Percentiles rank a stretch among this genome's conserved stretches.
Conservation (phyloP, 345 rosid genomes). For the Clarkia xantiana region DNA sequence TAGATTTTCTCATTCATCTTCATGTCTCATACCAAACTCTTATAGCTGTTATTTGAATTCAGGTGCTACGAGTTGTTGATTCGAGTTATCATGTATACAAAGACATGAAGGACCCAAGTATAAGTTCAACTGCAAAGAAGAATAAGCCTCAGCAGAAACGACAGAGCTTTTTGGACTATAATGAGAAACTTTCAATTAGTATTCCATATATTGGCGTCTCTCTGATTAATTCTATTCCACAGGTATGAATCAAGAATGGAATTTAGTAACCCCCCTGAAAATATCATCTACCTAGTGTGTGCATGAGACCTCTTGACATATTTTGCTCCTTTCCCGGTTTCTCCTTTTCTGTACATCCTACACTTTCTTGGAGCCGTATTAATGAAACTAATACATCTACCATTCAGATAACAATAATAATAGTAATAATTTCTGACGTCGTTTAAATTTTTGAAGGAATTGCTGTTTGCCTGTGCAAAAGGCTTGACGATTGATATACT, state of each 20-base stretch:
- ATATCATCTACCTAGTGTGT: not conserved
- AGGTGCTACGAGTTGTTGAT: conserved; percentile 76
- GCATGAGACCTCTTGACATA: not conserved
- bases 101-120: conserved; percentile 25
- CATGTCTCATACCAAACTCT: conserved; percentile 3
- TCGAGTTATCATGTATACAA: conserved; percentile 57
- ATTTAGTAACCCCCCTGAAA: not conserved
- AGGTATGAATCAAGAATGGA: conserved; percentile 28
- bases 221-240: conserved; percentile 59
- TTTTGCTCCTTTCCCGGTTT: conserved; percentile 1
- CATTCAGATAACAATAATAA: too few species aligned
- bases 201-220: conserved; percentile 66
- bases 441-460: conserved; percentile 41
- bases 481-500: conserved; percentile 40
- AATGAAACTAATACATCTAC: too few species aligned
- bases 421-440: not conserved
- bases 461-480: conserved; percentile 73
- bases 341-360: conserved; percentile 3
- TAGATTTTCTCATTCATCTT: conserved; percentile 2
- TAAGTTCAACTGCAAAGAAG: conserved; percentile 20
- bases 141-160: conserved; percentile 36
- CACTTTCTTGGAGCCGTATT: too few species aligned
- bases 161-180: conserved; percentile 32
- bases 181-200: conserved; percentile 48
- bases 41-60: conserved; percentile 14